Conservation (phyloP, 805 yeast species). For the Lipomyces mesembrius region DNA sequence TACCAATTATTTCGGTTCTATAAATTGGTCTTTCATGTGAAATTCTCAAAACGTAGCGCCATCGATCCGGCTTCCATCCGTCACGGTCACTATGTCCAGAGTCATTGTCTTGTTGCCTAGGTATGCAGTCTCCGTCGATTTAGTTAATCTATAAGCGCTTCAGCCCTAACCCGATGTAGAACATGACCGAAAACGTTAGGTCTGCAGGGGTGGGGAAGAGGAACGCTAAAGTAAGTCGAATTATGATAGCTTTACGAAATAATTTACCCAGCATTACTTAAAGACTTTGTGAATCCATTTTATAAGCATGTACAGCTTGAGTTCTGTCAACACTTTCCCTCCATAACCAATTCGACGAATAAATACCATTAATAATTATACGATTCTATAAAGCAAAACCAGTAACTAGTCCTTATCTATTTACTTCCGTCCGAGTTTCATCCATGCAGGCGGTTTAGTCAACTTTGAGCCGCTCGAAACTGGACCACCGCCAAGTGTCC, state of each 20-base stretch:
- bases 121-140: no score
- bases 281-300: neutral
- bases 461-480: conserved; percentile 5
- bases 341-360: neutral
- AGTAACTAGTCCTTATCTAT: neutral
- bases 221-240: no score
- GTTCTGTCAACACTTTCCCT: neutral
- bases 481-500: conserved; percentile 18
- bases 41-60: conserved; percentile 47
- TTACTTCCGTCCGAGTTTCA: conserved; percentile 28
- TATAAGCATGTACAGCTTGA: neutral
- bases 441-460: conserved; percentile 35
- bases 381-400: conserved; percentile 1
- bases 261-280: neutral
- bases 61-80: conserved; percentile 42
- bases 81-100: conserved; percentile 23
- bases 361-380: neutral
- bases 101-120: neutral
- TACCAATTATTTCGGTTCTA: conserved; percentile 49
- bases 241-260: neutral
- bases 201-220: no score
- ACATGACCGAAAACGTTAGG: no score
- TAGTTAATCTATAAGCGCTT: no score
- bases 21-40: conserved; percentile 51
- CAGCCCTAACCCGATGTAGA: no score